Evolutionary conservation across 345 rosid species (phyloP), one percentile per base, ranked within the genome.

Genomic region (Brassica carinata): DNA sequence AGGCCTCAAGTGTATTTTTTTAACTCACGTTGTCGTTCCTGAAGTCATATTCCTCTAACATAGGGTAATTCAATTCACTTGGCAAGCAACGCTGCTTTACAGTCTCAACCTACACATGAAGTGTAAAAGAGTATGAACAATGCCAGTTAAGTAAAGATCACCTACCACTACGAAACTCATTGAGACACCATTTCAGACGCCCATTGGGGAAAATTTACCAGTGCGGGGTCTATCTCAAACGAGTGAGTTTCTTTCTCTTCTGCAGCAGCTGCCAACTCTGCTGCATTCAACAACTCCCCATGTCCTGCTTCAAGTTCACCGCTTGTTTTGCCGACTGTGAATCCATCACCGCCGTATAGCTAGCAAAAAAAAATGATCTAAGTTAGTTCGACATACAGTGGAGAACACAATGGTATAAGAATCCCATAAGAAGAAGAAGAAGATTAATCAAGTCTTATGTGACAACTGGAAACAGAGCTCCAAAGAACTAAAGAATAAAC

Each of bases 21-120:
- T 63, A 14, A 75, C 97, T 84, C 81, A 93, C 99, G 33, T 92
- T 87, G 84, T 93, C 98, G 84, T 96, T 92, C 82, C 97, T 86
- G 85, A 96, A 96, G 81, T 93, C 98, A 74, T 96, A 96, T 84
- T 93, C 99, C 87, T 96, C 99, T 87, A 96, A 83, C 99, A 96
- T 93, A 38, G 99, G 99, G 87, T 93, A 93, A 79, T 96, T 96
- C 78, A 93, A 85, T 68, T 93, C 98, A 89, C 90, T 90, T n/a
- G 99, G 97, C 89, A 96, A 86, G 90, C 99, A 96, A 8, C 92
- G 94, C 81, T 96, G 97, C 86, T 96, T 96, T 69, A 96, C 97
- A 84, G 88, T 92, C 87, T 96, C 98, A 77, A 96, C 99, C 99
- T 96, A 84, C 64, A 72, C 73, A 79, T 61, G n/a, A 77, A 76